Percentiles rank a stretch among this genome's conserved stretches.
Conservation (phyloP, 2,329 filamentous ascomycete genomes). For the Calonectria ilicicola region DNA sequence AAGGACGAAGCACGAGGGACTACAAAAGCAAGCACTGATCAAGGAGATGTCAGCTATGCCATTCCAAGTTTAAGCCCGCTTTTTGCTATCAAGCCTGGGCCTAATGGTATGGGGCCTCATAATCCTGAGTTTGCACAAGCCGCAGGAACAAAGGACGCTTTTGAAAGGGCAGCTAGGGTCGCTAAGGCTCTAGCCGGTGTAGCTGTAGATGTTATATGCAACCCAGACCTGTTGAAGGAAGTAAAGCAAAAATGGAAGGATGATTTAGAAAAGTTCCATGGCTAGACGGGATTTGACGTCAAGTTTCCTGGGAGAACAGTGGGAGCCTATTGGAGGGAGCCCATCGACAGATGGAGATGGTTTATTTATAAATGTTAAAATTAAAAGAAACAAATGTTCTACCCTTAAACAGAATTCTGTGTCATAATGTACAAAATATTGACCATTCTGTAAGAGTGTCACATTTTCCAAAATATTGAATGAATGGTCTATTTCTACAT, state of each 20-base stretch:
- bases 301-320: too few relatives aligned
- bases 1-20: conserved; percentile 42
- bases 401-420: too few relatives aligned
- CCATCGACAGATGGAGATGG: too few relatives aligned
- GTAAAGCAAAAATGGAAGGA: not conserved
- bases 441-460: too few relatives aligned
- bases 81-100: conserved; percentile 44
- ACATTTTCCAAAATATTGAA: too few relatives aligned
- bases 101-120: conserved; percentile 56
- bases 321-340: too few relatives aligned
- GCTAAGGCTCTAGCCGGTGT: conserved; percentile 62
- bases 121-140: conserved; percentile 65
- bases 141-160: conserved; percentile 61
- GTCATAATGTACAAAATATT: too few relatives aligned
- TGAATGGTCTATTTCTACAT: too few relatives aligned
- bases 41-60: conserved; percentile 46
- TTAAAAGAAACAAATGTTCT: too few relatives aligned
- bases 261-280: not conserved
- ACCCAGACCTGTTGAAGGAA: not conserved
- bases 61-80: conserved; percentile 42
- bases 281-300: too few relatives aligned
- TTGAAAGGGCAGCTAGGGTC: conserved; percentile 58
- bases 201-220: conserved; percentile 58
- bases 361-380: too few relatives aligned
- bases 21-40: conserved; percentile 40